Base-by-base conservation (phyloP, 345 rosid genomes). In the Murraya koenigii region DNA sequence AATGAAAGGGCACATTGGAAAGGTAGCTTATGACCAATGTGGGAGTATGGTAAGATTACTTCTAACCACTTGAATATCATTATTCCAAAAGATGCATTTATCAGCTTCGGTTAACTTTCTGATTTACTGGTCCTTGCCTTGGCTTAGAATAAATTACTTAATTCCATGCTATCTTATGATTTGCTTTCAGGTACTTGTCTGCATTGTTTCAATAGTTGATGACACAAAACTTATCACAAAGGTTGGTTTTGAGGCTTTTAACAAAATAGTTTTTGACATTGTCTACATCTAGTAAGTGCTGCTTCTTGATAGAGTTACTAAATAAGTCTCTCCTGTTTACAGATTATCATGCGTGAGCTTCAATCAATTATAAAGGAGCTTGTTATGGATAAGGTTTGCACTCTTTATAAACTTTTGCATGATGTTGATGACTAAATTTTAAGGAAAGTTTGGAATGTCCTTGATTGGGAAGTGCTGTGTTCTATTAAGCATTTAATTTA, bases 151-250 rank as follows among this genome's bases (percentile, higher is more conserved):
- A 26, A 54, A 60, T 64, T 69, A 74, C 66, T 47, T 44, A 56
- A 44, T 41, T 82, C 72, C 62, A 30, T 56, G 32, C 11, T 23
- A 73, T 71, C 69, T 66, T 79, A 65, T 52, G 20, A 63, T 67
- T 66, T 78, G 63, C 56, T 82, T 76, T 79, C 78, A 94, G 97
- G 98, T 97, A 47, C 97, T 94, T n/a, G 82, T 89, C 41, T 81
- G 89, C 77, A 78, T 97, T 73, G 72, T 93, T 71, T 90, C 98
- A 49, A 78, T 81, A 73, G 92, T 93, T 66, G 99, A 94, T 88
- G 98, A 97, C 89, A 94, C 99, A 81, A 97, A 90, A 85, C 95
- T 94, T 55, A 70, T 93, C 39, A 87, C 88, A 36, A 93, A 91
- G 98, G 99, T 93, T 81, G 20, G 72, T 79, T 75, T 78, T 61